phyloP scores from a whole-genome alignment of 495 filamentous ascomycete genomes.

The Podospora didyma region DNA sequence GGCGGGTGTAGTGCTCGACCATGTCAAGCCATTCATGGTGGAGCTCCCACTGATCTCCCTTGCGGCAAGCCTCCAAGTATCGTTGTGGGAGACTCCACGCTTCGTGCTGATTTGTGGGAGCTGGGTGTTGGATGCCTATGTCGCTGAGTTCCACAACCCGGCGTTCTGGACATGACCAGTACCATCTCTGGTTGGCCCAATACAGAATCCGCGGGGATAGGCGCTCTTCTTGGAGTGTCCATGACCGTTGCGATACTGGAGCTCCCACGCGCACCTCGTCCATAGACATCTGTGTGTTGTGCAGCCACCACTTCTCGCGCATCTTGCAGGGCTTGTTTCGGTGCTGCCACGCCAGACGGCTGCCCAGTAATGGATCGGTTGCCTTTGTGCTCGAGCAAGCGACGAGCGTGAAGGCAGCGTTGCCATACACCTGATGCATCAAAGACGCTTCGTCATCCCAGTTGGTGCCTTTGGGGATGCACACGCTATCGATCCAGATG shows the following conservation, averaged over 20 bases:
- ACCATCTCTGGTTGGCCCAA: constrained; percentile 28
- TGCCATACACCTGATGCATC: constrained; percentile 34
- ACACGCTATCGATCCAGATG: constrained; percentile 32
- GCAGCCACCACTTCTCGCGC: constrained; percentile 25
- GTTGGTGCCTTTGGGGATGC: constrained; percentile 31
- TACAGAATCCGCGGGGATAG: constrained; percentile 30
- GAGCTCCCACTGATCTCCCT: constrained; percentile 20
- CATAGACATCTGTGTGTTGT: constrained; percentile 17
- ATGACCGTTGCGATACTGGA: constrained; percentile 23
- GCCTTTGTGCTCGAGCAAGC: constrained; percentile 29
- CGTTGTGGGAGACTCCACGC: constrained; percentile 22
- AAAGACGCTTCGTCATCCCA: constrained; percentile 27
- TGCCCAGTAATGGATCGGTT: constrained; percentile 20
- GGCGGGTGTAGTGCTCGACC: constrained; percentile 27
- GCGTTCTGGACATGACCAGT: constrained; percentile 29
- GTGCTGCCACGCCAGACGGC: constrained; percentile 24
- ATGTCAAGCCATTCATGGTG: constrained; percentile 33
- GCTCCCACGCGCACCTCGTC: constrained; percentile 21
- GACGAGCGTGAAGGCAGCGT: constrained; percentile 27
- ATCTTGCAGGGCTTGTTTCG: constrained; percentile 22
- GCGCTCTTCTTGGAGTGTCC: constrained; percentile 32
- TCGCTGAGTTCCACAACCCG: constrained; percentile 20
- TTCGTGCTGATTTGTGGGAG: not conserved
- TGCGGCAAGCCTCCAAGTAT: constrained; percentile 24
- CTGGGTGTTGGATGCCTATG: not conserved